A percentile compares a stretch with the other conserved stretches of the same genome.
phyloP scores from a whole-genome alignment of 148 eudicot genomes.

The Nyssa sinensis region DNA sequence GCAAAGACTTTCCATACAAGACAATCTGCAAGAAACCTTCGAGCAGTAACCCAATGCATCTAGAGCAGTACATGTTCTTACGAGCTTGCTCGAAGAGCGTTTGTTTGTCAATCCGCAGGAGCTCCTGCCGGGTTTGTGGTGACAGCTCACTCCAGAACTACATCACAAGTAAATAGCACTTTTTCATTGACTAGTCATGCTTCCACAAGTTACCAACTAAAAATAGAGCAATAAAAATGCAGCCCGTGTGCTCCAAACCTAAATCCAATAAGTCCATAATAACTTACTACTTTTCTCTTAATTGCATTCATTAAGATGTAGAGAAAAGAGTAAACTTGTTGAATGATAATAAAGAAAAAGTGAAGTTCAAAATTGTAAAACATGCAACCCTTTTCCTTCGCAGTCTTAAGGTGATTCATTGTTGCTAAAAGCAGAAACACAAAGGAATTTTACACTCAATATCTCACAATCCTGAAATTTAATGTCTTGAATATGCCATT shows the following conservation, averaged over 20 bases:
- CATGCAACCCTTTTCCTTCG: background rate
- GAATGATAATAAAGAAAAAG: background rate
- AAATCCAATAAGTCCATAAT: background rate
- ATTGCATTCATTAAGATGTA: background rate
- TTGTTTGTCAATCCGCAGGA: conserved; percentile 84
- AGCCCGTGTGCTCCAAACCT: background rate
- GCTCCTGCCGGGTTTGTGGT: conserved; percentile 71
- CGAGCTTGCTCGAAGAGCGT: conserved; percentile 93
- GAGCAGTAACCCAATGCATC: conserved; percentile 92
- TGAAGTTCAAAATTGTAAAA: background rate
- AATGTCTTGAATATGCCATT: background rate
- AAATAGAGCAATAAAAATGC: background rate
- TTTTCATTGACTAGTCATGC: background rate
- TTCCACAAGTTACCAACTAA: background rate
- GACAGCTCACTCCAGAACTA: conserved; percentile 92
- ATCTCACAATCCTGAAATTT: background rate
- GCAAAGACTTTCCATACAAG: conserved; percentile 87
- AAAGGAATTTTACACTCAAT: background rate
- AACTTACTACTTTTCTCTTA: background rate
- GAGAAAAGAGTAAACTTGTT: background rate
- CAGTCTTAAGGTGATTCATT: background rate
- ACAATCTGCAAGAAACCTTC: conserved; percentile 92
- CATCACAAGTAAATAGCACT: conserved; percentile 19
- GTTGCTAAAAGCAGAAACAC: background rate
- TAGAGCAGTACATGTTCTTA: conserved; percentile 93